Percentiles rank a stretch among this genome's conserved stretches.
phyloP scores from a whole-genome alignment of 257 asterid species.

The Anisodus tanguticus region DNA sequence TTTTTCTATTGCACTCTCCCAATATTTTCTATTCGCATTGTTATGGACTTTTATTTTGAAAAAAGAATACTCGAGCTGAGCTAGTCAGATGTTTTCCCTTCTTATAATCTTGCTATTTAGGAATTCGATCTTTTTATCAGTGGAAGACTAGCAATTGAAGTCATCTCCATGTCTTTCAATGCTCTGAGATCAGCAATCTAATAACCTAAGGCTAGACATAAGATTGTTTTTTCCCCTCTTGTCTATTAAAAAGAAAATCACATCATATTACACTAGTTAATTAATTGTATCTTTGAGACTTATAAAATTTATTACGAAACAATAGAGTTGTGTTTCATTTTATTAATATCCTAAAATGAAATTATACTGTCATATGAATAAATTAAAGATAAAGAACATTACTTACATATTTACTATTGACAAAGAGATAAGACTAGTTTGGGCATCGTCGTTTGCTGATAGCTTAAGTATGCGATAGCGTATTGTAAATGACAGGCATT shows the following conservation, averaged over 20 bases:
- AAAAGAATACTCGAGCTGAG: neutral
- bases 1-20: neutral
- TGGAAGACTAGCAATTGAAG: neutral
- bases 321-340: neutral
- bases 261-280: neutral
- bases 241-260: too few species aligned
- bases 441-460: neutral
- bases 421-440: neutral
- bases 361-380: neutral
- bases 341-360: neutral
- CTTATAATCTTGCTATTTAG: neutral
- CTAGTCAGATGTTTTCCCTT: too few species aligned
- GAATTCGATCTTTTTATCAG: neutral
- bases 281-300: neutral
- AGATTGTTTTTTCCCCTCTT: too few species aligned
- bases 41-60: neutral
- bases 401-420: neutral
- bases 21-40: neutral
- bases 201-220: too few species aligned
- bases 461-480: neutral
- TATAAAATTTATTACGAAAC: neutral
- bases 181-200: too few species aligned
- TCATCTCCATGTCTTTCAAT: neutral
- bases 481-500: neutral
- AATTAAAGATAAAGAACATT: neutral